Evolutionary conservation across 1,284 basidiomycete genomes (phyloP), one percentile per base, ranked within the genome.

Genomic region (Heterobasidion irregulare): DNA sequence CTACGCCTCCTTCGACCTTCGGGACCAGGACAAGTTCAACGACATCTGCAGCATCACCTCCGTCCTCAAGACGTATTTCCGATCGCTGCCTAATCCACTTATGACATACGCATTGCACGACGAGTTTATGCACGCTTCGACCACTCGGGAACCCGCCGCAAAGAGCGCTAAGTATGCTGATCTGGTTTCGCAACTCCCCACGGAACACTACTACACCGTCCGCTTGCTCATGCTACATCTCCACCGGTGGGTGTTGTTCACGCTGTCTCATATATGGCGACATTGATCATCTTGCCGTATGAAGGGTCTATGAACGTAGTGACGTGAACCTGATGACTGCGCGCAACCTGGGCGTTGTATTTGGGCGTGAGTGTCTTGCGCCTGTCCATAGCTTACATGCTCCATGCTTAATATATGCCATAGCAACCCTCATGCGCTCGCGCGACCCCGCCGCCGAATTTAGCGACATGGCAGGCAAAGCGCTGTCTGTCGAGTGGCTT

Each of bases 321-420:
- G 83, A 85, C 26, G 76, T 77, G 57, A 99, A 99, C 69, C 77
- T 94, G 53, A 99, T 99, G 97, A 94, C 86, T 52, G 87, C 93
- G 3, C 82, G 94, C 60, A 99, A 99, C 65, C 74, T 99, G 18
- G 97, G 97, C n/a, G 94, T 98, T n/a, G 94, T 99, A 46, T 98
- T 99, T 74, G 97, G 97, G 62, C 96, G 94, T 98, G 70, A 75
- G 94, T 86, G 33, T 50, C 44, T 54, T 47, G 33, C 34, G 43
- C 36, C 8, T 10, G 38, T n/a, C 9, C 16, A n/a, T 38, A 53
- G 12, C 34, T 52, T 45, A 50, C 45, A 10, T 61, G n/a, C n/a
- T n/a, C n/a, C n/a, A 33, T 18, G 26, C 18, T 57, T 46, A n/a
- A 50, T 62, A 53, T n/a, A 2, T 61, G n/a, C n/a, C 59, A 8